phyloP scores from a whole-genome alignment of 257 asterid genomes.

The Nicotiana otophora region DNA sequence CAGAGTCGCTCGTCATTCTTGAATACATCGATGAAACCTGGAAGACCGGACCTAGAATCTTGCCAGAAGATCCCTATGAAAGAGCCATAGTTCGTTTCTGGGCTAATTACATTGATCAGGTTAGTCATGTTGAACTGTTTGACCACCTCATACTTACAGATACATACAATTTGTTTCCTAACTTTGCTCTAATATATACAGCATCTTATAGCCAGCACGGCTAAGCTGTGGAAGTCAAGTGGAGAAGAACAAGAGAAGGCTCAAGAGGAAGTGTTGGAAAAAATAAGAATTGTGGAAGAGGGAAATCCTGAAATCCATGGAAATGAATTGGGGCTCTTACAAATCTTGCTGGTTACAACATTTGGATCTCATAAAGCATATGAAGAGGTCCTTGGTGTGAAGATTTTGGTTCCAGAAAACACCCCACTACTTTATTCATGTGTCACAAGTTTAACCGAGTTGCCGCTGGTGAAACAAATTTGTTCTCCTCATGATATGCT shows the following conservation, averaged over 20 bases:
- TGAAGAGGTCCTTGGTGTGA: constrained; percentile 27
- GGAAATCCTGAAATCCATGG: constrained; percentile 9
- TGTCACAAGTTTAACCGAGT: constrained; percentile 23
- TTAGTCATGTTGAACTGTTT: constrained; percentile 10
- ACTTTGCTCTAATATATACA: not conserved
- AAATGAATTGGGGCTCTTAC: constrained; percentile 24
- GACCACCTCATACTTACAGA: too few relatives aligned
- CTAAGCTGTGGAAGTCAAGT: constrained; percentile 1
- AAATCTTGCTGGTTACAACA: constrained; percentile 25
- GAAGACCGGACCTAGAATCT: constrained; percentile 19
- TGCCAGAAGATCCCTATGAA: constrained; percentile 29
- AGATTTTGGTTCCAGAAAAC: constrained; percentile 27
- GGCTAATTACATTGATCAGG: constrained; percentile 33
- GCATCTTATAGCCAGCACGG: not conserved
- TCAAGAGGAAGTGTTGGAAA: constrained; percentile 17
- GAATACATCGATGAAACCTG: constrained; percentile 35
- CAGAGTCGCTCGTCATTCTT: constrained; percentile 26
- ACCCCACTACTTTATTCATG: constrained; percentile 26
- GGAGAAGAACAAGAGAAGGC: constrained; percentile 14
- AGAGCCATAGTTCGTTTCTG: constrained; percentile 29
- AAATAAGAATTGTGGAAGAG: constrained; percentile 25
- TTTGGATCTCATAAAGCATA: constrained; percentile 27
- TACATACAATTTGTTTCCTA: not conserved
- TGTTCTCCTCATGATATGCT: constrained; percentile 18
- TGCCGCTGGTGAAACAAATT: not conserved